phyloP scores from a whole-genome alignment of 129 eudicot genomes.

The Smallanthus sonchifolius region DNA sequence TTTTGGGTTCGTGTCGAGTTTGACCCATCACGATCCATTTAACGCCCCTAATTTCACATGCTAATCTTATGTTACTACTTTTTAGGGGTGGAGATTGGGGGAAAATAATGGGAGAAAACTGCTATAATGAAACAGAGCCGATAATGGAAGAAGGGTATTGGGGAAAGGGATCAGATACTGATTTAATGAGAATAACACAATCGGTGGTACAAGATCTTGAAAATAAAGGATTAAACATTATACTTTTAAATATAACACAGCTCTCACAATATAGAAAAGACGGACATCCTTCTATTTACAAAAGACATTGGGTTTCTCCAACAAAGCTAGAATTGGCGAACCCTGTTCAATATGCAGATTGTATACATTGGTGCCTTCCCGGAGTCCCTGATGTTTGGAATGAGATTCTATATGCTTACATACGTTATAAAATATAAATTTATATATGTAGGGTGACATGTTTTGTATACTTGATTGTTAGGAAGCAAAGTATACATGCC shows the following conservation, averaged over 20 bases:
- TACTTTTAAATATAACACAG: conserved; percentile 59
- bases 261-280: conserved; percentile 72
- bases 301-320: conserved; percentile 48
- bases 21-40: neutral
- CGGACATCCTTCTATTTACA: conserved; percentile 60
- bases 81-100: conserved; percentile 73
- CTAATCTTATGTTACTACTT: conserved; percentile 6
- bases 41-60: neutral
- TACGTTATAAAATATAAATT: conserved; percentile 22
- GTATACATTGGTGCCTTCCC: conserved; percentile 84
- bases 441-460: neutral
- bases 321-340: conserved; percentile 35
- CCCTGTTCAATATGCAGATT: conserved; percentile 50
- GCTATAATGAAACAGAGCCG: conserved; percentile 57
- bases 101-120: conserved; percentile 31
- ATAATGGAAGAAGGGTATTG: conserved; percentile 42
- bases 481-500: neutral
- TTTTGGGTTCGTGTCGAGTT: neutral
- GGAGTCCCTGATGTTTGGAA: conserved; percentile 78
- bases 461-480: neutral
- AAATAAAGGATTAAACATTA: conserved; percentile 43
- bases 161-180: conserved; percentile 46
- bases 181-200: conserved; percentile 49
- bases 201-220: conserved; percentile 36
- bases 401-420: conserved; percentile 47